A percentile compares a stretch with the other conserved stretches of the same genome.
Evolutionary conservation across 192 early-diverging fungal genomes (phyloP).

Genomic region (Coemansia sp.): DNA sequence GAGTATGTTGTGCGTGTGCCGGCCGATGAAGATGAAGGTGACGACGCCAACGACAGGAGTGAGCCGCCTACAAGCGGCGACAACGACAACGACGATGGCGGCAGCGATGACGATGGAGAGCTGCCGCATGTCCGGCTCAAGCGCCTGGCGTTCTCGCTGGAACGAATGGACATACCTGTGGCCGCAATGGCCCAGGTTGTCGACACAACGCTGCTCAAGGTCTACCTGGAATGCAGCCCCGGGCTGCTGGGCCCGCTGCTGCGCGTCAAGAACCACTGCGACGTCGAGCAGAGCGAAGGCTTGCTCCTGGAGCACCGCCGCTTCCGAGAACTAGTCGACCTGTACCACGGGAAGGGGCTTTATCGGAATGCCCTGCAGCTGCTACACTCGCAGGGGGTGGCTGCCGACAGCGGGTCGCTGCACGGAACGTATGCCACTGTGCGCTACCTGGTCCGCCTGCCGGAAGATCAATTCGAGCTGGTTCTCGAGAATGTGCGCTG

Average conservation of each 20-base stretch:
- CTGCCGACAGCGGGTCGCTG: constrained; percentile 50
- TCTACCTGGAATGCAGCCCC: constrained; percentile 83
- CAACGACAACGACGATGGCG: constrained; percentile 9
- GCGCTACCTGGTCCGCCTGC: constrained; percentile 72
- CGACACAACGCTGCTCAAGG: constrained; percentile 86
- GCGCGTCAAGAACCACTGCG: constrained; percentile 81
- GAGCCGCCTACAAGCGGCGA: no score
- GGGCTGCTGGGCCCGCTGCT: constrained; percentile 86
- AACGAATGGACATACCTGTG: constrained; percentile 37
- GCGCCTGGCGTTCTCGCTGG: constrained; percentile 38
- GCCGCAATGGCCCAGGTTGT: constrained; percentile 61
- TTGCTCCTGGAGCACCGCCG: constrained; percentile 74
- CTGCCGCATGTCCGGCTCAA: constrained; percentile 36
- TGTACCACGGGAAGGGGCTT: constrained; percentile 85
- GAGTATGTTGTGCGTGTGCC: constrained; percentile 38
- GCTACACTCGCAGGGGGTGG: constrained; percentile 54
- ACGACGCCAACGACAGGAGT: constrained; percentile 42
- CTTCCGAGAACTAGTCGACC: constrained; percentile 82
- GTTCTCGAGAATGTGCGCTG: constrained; percentile 78
- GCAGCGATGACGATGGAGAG: constrained; percentile 25
- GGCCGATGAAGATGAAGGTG: constrained; percentile 20
- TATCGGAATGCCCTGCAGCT: constrained; percentile 87
- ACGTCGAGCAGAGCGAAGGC: constrained; percentile 74
- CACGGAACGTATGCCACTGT: constrained; percentile 61
- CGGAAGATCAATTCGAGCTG: constrained; percentile 69